phyloP scores from a whole-genome alignment of 352 stramenopile genomes.

The Pythium phragmitis region DNA sequence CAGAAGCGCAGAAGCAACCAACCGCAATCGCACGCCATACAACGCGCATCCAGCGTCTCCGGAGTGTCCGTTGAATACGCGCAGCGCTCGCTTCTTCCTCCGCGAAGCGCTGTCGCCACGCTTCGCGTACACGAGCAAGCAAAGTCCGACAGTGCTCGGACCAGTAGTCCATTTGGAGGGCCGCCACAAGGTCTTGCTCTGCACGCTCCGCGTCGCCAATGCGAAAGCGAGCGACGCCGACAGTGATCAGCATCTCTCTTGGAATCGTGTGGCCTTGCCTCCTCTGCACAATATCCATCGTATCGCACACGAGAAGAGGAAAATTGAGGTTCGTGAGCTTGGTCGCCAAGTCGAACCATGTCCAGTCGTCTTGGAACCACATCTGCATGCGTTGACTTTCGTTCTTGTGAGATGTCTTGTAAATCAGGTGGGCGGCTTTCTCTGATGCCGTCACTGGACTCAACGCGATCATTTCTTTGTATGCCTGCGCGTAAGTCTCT shows the following conservation, averaged over 20 bases:
- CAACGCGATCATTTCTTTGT: conserved; percentile 51
- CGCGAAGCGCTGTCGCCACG: conserved; percentile 44
- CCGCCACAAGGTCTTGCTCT: conserved; percentile 32
- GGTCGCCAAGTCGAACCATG: conserved; percentile 62
- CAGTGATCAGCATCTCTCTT: conserved; percentile 39
- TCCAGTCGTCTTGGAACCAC: conserved; percentile 53
- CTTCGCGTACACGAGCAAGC: conserved; percentile 34
- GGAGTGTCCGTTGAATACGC: conserved; percentile 34
- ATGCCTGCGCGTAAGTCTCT: conserved; percentile 54
- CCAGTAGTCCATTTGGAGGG: conserved; percentile 44
- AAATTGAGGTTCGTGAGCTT: conserved; percentile 46
- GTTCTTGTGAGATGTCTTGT: conserved; percentile 67
- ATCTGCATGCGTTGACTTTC: conserved; percentile 51
- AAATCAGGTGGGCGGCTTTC: conserved; percentile 52
- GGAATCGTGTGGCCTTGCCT: conserved; percentile 19
- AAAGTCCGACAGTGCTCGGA: conserved; percentile 48
- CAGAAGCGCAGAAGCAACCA: conserved; percentile 21
- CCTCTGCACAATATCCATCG: conserved; percentile 30
- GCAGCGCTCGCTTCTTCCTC: conserved; percentile 37
- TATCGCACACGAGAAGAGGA: conserved; percentile 39
- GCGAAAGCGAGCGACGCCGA: conserved; percentile 43
- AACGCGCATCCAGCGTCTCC: conserved; percentile 23
- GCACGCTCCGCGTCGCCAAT: conserved; percentile 33
- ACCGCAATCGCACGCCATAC: conserved; percentile 26
- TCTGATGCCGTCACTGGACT: conserved; percentile 47